phyloP scores from a whole-genome alignment of 2,329 filamentous ascomycete genomes.

The Berkeleyomyces rouxiae region DNA sequence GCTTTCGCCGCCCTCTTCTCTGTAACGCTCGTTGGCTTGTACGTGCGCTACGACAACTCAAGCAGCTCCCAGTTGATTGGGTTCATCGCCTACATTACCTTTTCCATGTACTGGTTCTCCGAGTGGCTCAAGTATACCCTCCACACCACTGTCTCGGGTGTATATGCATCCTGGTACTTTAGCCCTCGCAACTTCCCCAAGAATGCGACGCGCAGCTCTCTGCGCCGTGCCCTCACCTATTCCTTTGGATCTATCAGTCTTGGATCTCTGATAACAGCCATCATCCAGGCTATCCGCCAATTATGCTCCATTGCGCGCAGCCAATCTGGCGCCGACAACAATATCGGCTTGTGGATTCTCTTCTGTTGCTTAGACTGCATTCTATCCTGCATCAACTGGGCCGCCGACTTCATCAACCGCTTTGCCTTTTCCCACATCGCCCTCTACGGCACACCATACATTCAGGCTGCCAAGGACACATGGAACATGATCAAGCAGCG shows the following conservation, averaged over 20 bases:
- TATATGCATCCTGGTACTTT: slow-evolving; percentile 93
- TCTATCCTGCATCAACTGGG: slow-evolving; percentile 67
- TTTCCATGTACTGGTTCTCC: slow-evolving; percentile 84
- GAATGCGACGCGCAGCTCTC: slow-evolving; percentile 66
- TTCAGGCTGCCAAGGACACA: slow-evolving; percentile 73
- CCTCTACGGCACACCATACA: slow-evolving; percentile 77
- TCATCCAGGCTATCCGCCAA: slow-evolving; percentile 74
- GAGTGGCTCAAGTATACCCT: slow-evolving; percentile 92
- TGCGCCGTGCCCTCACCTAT: slow-evolving; percentile 69
- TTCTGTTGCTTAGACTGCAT: slow-evolving; percentile 66
- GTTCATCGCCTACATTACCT: slow-evolving; percentile 71
- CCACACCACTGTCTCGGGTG: slow-evolving; percentile 70
- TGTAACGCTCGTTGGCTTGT: slow-evolving; percentile 71
- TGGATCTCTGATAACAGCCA: slow-evolving; percentile 69
- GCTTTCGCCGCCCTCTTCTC: slow-evolving; percentile 74
- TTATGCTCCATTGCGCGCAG: slow-evolving; percentile 58
- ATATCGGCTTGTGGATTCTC: slow-evolving; percentile 46
- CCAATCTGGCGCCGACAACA: slow-evolving; percentile 44
- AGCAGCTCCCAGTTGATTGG: slow-evolving; percentile 59
- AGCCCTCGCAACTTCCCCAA: slow-evolving; percentile 52
- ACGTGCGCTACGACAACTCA: slow-evolving; percentile 60
- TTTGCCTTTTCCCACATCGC: slow-evolving; percentile 91
- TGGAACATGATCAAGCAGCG: slow-evolving; percentile 86
- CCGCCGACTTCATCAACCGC: slow-evolving; percentile 73
- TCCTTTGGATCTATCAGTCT: slow-evolving; percentile 84